A percentile compares a stretch with the other conserved stretches of the same genome.
Evolutionary conservation across 2,329 filamentous ascomycete species (phyloP).

Genomic region (Beauveria varroae): DNA sequence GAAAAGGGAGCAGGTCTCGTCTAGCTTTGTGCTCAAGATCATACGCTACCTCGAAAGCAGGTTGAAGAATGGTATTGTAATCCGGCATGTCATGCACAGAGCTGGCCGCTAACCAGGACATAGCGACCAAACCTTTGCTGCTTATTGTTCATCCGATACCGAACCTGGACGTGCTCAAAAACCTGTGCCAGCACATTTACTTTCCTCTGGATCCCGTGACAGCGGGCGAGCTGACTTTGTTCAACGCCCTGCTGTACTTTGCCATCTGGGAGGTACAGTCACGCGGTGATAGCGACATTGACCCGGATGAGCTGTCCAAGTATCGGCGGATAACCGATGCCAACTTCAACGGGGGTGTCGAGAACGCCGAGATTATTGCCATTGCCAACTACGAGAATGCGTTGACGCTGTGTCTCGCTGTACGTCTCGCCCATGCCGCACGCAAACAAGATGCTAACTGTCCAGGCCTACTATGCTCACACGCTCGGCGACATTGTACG

Average conservation of each 20-base stretch:
- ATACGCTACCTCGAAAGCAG: slow-evolving; percentile 5
- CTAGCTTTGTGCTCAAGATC: slow-evolving; percentile 8
- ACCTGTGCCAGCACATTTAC: slow-evolving; percentile 14
- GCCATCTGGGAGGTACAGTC: slow-evolving; percentile 14
- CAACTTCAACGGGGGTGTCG: slow-evolving; percentile 14
- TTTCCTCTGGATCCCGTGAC: slow-evolving; percentile 16
- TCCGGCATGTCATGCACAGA: background rate
- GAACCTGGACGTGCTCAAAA: slow-evolving; percentile 12
- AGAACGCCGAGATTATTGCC: slow-evolving; percentile 13
- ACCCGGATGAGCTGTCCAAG: slow-evolving; percentile 7
- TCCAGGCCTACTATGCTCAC: slow-evolving; percentile 14
- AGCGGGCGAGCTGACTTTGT: slow-evolving; percentile 13
- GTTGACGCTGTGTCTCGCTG: slow-evolving; percentile 13
- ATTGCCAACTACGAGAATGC: slow-evolving; percentile 14
- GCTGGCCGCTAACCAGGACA: background rate
- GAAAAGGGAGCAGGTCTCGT: background rate
- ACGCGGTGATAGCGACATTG: slow-evolving; percentile 7
- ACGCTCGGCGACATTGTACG: slow-evolving; percentile 13
- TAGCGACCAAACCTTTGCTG: background rate
- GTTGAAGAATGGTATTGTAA: background rate
- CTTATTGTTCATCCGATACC: slow-evolving; percentile 16
- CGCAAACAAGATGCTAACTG: background rate
- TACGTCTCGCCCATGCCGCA: background rate
- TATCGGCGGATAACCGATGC: slow-evolving; percentile 11
- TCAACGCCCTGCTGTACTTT: slow-evolving; percentile 15